phyloP scores from a whole-genome alignment of 371 early-diverging fungal genomes.

The Conidiobolus incongruus region DNA sequence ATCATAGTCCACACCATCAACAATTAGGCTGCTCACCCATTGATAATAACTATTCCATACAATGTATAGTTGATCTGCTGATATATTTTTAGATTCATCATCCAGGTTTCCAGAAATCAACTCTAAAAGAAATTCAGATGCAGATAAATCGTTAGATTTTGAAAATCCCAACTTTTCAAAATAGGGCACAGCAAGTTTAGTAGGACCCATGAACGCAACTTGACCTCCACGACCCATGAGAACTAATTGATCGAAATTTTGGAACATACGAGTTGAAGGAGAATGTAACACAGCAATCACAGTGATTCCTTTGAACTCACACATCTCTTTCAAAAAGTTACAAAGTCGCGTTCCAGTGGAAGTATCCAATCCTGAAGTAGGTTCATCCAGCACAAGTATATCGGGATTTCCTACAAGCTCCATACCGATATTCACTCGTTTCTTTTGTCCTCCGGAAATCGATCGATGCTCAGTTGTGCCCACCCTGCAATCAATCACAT shows the following conservation, averaged over 20 bases:
- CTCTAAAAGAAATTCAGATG: constrained; percentile 32
- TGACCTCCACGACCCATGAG: constrained; percentile 36
- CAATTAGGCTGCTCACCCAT: no score
- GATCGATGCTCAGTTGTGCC: constrained; percentile 39
- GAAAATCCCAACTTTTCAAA: constrained; percentile 29
- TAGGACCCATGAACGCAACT: constrained; percentile 31
- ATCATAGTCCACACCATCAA: no score
- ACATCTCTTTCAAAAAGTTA: constrained; percentile 24
- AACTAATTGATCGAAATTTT: constrained; percentile 36
- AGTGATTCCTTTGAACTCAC: constrained; percentile 28
- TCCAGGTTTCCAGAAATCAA: constrained; percentile 13
- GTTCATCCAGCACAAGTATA: constrained; percentile 84
- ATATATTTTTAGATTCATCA: no score
- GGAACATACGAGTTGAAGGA: constrained; percentile 35
- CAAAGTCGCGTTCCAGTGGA: constrained; percentile 44
- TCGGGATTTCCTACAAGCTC: constrained; percentile 69
- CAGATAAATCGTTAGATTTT: constrained; percentile 21
- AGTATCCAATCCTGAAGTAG: constrained; percentile 68
- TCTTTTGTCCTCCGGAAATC: constrained; percentile 66
- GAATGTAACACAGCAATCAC: constrained; percentile 52
- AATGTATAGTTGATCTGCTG: no score
- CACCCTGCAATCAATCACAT: constrained; percentile 32
- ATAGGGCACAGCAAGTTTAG: constrained; percentile 16
- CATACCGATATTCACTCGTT: constrained; percentile 63
- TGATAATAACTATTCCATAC: no score